Conservation (phyloP, 1,284 basidiomycete genomes). For the Ganoderma sinense region DNA sequence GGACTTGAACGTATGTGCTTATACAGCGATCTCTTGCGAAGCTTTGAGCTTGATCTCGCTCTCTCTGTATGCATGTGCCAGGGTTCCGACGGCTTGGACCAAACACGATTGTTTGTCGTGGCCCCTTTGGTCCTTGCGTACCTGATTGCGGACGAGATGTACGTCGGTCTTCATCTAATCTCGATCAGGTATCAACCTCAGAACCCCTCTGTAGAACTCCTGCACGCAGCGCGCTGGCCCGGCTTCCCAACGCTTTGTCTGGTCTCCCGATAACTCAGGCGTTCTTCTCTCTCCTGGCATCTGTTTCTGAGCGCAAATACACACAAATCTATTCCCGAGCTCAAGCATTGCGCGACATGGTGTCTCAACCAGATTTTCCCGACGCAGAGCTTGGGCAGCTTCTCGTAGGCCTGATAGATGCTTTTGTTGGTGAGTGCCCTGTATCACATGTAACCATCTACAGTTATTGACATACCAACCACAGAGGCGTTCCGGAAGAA, state of each 20-base stretch:
- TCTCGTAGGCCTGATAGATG: slow-evolving; percentile 50
- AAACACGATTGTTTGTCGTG: slow-evolving; percentile 56
- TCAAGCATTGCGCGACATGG: slow-evolving; percentile 49
- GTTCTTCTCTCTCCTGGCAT: slow-evolving; percentile 54
- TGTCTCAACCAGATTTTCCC: slow-evolving; percentile 50
- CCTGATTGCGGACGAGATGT: slow-evolving; percentile 67
- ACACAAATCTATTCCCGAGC: slow-evolving; percentile 59
- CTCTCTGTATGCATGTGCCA: slow-evolving; percentile 28
- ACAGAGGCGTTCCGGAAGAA: slow-evolving; percentile 54
- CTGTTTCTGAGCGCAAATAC: slow-evolving; percentile 62
- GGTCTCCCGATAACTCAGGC: slow-evolving; percentile 51
- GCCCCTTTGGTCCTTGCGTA: slow-evolving; percentile 68
- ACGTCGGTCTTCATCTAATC: slow-evolving; percentile 34
- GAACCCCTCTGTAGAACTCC: slow-evolving; percentile 45
- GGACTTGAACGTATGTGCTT: slow-evolving; percentile 56
- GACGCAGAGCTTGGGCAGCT: slow-evolving; percentile 53
- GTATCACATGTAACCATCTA: slow-evolving; percentile 38
- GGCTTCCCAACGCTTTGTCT: slow-evolving; percentile 57
- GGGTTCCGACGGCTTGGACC: slow-evolving; percentile 49
- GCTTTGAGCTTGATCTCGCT: background rate
- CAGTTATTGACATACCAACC: background rate
- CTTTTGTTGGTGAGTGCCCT: slow-evolving; percentile 57
- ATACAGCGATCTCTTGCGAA: background rate
- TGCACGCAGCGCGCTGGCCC: slow-evolving; percentile 60
- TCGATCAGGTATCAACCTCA: background rate